Base-by-base conservation (phyloP, 139 green algal genomes). In the Diplosphaera chodatii region DNA sequence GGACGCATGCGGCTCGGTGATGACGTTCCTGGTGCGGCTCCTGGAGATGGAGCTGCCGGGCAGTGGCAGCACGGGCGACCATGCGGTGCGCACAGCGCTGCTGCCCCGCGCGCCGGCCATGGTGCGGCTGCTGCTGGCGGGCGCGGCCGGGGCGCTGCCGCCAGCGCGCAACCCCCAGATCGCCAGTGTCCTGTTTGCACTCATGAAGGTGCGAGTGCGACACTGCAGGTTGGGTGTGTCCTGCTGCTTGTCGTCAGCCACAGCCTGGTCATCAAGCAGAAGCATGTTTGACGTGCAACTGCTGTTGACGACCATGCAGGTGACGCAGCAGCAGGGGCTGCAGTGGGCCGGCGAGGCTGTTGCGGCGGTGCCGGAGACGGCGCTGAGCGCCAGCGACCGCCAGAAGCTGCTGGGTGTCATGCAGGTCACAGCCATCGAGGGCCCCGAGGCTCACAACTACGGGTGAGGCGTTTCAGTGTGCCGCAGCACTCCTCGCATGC, bases 1-100 rank as follows among this genome's bases (percentile, higher is more conserved):
- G 3, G 90, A 95, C 68, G 90, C 90, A 20, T 91, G 88, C 80
- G 64, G 74, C 71, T 85, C 69, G 40, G 80, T 89, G 8, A 75
- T 91, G n/a, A 72, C 68, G 55, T 93, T 94, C 70, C 32, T 94
- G 3, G 40, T 74, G 34, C 75, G 82, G 4, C 76, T 92, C 30
- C 67, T 86, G 28, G 70, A 82, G 55, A 78, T 82, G 0, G 71
- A 66, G 59, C 77, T 71, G 22, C n/a, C 71, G 20, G 66, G 4
- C 33, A 66, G 25, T 22, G 78, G 66, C 56, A 40, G 37, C 64
- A 1, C 59, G 80, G 23, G 72, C 72, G 1, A n/a, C 74, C 1
- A 31, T 40, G 30, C 33, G 66, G 32, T 84, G 32, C 31, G 68
- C 29, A 69, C 70, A 62, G 74, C 78, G 31, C 32, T 90, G 34